phyloP scores from a whole-genome alignment of 2,329 filamentous ascomycete genomes.

The Grosmannia penicillata region DNA sequence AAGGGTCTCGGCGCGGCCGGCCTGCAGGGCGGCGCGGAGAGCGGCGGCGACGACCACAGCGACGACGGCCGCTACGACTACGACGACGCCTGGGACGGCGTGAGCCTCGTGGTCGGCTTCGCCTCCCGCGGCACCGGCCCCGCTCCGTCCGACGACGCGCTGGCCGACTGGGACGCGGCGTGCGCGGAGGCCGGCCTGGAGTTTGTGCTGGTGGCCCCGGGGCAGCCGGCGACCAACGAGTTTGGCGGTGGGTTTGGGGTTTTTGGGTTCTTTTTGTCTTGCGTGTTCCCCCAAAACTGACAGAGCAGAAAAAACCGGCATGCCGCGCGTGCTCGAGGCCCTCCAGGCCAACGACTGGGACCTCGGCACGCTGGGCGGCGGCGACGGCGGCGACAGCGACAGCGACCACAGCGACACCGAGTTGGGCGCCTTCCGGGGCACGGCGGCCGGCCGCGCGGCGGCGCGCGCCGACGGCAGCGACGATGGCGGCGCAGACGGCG shows the following conservation, averaged over 20 bases:
- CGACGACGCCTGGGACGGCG: slow-evolving; percentile 41
- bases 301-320: slow-evolving; percentile 13
- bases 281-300: background rate
- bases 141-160: slow-evolving; percentile 16
- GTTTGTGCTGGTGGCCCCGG: slow-evolving; percentile 37
- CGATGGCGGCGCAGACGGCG: slow-evolving; percentile 12
- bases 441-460: slow-evolving; percentile 13
- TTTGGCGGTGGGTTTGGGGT: slow-evolving; percentile 34
- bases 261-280: background rate
- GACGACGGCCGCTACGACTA: slow-evolving; percentile 44
- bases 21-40: slow-evolving; percentile 36
- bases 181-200: slow-evolving; percentile 44
- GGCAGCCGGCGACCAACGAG: slow-evolving; percentile 32
- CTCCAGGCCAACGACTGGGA: slow-evolving; percentile 53
- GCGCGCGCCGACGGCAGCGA: slow-evolving; percentile 12
- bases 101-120: slow-evolving; percentile 43
- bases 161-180: slow-evolving; percentile 47
- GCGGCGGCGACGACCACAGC: slow-evolving; percentile 14
- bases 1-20: slow-evolving; percentile 49
- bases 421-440: slow-evolving; percentile 18
- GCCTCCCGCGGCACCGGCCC: slow-evolving; percentile 17
- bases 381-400: slow-evolving; percentile 12
- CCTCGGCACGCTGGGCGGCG: slow-evolving; percentile 2
- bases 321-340: slow-evolving; percentile 44
- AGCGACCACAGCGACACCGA: slow-evolving; percentile 20